Evolutionary conservation across 2,329 filamentous ascomycete genomes (phyloP).

Genomic region (Fusarium liriodendri): DNA sequence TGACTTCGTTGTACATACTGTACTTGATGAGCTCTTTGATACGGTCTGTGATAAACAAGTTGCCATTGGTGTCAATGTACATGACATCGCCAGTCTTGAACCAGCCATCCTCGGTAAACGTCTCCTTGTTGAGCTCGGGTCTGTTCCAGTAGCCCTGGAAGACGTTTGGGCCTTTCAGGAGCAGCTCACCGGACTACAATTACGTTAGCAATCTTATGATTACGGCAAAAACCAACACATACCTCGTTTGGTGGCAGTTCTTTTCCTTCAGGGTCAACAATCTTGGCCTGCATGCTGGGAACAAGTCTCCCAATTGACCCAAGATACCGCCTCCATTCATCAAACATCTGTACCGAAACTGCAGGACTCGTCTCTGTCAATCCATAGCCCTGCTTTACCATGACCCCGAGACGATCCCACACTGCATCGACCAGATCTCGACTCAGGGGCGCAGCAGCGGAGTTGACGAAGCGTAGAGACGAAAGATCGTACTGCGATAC

Average conservation of each 20-base stretch:
- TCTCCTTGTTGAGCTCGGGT: slow-evolving; percentile 74
- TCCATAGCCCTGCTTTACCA: slow-evolving; percentile 93
- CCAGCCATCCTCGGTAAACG: slow-evolving; percentile 81
- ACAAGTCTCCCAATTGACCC: slow-evolving; percentile 83
- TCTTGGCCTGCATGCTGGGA: slow-evolving; percentile 83
- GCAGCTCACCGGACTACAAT: slow-evolving; percentile 70
- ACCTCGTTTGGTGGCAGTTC: slow-evolving; percentile 66
- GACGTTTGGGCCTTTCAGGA: slow-evolving; percentile 83
- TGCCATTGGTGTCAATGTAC: slow-evolving; percentile 78
- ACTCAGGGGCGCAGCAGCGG: slow-evolving; percentile 86
- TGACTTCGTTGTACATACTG: slow-evolving; percentile 46
- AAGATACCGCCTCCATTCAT: slow-evolving; percentile 80
- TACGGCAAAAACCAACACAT: background rate
- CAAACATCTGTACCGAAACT: slow-evolving; percentile 78
- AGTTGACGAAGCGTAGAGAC: slow-evolving; percentile 85
- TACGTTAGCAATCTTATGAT: background rate
- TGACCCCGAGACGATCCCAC: slow-evolving; percentile 78
- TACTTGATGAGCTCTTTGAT: slow-evolving; percentile 74
- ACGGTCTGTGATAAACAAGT: slow-evolving; percentile 92
- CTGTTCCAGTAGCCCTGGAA: slow-evolving; percentile 85
- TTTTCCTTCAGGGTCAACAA: slow-evolving; percentile 73
- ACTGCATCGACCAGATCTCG: slow-evolving; percentile 81
- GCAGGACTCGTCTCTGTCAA: slow-evolving; percentile 88
- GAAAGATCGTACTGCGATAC: slow-evolving; percentile 86
- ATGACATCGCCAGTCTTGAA: slow-evolving; percentile 94